Conservation (phyloP, 2,329 filamentous ascomycete species). For the Paraphoma chrysanthemicola region DNA sequence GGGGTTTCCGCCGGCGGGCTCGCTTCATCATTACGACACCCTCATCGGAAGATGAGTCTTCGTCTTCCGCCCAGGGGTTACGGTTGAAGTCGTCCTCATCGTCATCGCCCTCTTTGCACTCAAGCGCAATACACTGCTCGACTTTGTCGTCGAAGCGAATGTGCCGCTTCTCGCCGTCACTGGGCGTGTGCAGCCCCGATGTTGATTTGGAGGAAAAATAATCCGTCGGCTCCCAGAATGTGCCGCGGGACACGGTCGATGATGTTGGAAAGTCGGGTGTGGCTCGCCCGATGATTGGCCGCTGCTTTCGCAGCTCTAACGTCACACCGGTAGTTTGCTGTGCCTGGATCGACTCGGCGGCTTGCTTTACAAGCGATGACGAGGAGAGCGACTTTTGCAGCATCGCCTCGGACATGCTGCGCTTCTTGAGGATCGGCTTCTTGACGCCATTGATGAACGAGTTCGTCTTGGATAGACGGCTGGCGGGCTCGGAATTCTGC, state of each 20-base stretch:
- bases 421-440: slow-evolving; percentile 95
- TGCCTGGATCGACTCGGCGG: slow-evolving; percentile 83
- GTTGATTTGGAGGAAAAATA: slow-evolving; percentile 71
- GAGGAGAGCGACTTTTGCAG: slow-evolving; percentile 86
- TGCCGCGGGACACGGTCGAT: slow-evolving; percentile 66
- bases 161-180: slow-evolving; percentile 72
- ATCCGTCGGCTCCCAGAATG: slow-evolving; percentile 69
- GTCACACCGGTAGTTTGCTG: slow-evolving; percentile 69
- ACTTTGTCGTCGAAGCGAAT: slow-evolving; percentile 98
- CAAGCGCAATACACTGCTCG: slow-evolving; percentile 92
- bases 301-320: slow-evolving; percentile 58
- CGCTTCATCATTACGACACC: slow-evolving; percentile 83
- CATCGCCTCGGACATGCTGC: slow-evolving; percentile 95
- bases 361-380: slow-evolving; percentile 88
- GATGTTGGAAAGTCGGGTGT: slow-evolving; percentile 74
- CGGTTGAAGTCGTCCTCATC: slow-evolving; percentile 59
- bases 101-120: slow-evolving; percentile 80
- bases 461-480: slow-evolving; percentile 65
- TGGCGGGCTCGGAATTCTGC: slow-evolving; percentile 58
- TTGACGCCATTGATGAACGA: slow-evolving; percentile 72
- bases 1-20: slow-evolving; percentile 55
- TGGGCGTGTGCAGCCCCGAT: slow-evolving; percentile 73
- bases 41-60: slow-evolving; percentile 71
- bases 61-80: slow-evolving; percentile 48
- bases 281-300: slow-evolving; percentile 64